phyloP scores from a whole-genome alignment of 1,284 basidiomycete genomes.

The Ceratobasidium sp. region DNA sequence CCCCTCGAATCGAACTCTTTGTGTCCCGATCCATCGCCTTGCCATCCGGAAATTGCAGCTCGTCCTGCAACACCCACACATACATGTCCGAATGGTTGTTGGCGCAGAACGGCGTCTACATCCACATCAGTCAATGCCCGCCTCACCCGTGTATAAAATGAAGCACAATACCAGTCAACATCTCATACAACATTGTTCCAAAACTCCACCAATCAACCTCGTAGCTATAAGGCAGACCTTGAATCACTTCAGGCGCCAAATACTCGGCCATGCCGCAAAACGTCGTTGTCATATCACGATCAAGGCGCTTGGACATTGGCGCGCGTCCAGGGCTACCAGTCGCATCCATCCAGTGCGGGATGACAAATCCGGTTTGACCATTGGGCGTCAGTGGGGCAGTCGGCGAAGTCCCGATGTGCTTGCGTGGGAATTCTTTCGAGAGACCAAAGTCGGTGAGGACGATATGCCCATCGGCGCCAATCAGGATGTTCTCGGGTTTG shows the following conservation, averaged over 20 bases:
- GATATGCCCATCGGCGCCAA: constrained; percentile 91
- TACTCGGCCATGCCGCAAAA: constrained; percentile 95
- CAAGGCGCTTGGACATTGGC: constrained; percentile 35
- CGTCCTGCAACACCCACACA: constrained; percentile 85
- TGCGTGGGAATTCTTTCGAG: constrained; percentile 81
- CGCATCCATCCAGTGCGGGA: constrained; percentile 73
- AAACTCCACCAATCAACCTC: constrained; percentile 99
- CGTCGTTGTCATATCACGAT: constrained; percentile 71
- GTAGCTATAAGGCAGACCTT: constrained; percentile 88
- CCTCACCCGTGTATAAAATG: constrained; percentile 39
- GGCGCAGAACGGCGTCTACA: constrained; percentile 90
- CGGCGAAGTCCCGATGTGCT: constrained; percentile 46
- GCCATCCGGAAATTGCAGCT: constrained; percentile 87
- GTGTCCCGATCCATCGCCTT: constrained; percentile 91
- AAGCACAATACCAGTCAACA: constrained; percentile 82
- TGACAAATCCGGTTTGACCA: constrained; percentile 53
- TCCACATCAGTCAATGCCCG: background rate
- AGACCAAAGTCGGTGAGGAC: constrained; percentile 95
- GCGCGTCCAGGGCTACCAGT: constrained; percentile 32
- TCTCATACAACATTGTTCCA: constrained; percentile 96
- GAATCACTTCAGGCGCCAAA: constrained; percentile 91
- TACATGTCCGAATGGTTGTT: constrained; percentile 96
- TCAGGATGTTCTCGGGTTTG: constrained; percentile 94
- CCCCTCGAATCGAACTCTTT: constrained; percentile 91
- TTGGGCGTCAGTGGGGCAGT: constrained; percentile 64